Conservation (phyloP, 140 eudicot genomes). For the Ambrosia hybrid region DNA sequence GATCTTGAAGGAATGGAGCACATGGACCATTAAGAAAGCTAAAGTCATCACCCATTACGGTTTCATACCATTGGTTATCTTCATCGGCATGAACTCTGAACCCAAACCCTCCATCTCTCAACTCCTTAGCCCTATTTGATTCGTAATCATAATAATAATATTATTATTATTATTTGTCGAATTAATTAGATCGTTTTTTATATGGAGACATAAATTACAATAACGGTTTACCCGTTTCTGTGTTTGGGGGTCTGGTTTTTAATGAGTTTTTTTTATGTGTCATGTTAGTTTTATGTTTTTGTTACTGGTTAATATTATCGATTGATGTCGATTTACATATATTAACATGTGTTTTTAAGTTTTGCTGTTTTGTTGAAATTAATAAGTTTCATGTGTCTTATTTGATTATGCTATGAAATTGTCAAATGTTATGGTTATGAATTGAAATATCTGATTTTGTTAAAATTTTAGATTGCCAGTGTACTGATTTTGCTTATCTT, state of each 20-base stretch:
- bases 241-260: not conserved
- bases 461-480: not conserved
- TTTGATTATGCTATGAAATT: not conserved
- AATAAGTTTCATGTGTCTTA: not conserved
- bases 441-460: too few species aligned
- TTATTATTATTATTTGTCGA: conserved; percentile 18
- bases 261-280: not conserved
- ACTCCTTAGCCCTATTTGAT: conserved; percentile 70
- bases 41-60: conserved; percentile 83
- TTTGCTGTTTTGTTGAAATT: not conserved
- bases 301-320: not conserved
- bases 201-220: conserved; percentile 1
- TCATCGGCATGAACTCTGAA: conserved; percentile 85
- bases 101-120: conserved; percentile 78
- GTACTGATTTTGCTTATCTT: not conserved
- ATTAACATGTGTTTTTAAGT: not conserved
- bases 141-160: not conserved
- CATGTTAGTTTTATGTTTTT: not conserved
- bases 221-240: not conserved
- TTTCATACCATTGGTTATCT: conserved; percentile 73
- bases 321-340: not conserved
- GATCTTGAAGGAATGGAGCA: conserved; percentile 72
- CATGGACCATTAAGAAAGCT: conserved; percentile 78
- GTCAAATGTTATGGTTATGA: not conserved
- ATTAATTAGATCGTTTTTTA: not conserved